Base-by-base conservation (phyloP, 2,329 filamentous ascomycete genomes). In the Colletotrichum sp. region DNA sequence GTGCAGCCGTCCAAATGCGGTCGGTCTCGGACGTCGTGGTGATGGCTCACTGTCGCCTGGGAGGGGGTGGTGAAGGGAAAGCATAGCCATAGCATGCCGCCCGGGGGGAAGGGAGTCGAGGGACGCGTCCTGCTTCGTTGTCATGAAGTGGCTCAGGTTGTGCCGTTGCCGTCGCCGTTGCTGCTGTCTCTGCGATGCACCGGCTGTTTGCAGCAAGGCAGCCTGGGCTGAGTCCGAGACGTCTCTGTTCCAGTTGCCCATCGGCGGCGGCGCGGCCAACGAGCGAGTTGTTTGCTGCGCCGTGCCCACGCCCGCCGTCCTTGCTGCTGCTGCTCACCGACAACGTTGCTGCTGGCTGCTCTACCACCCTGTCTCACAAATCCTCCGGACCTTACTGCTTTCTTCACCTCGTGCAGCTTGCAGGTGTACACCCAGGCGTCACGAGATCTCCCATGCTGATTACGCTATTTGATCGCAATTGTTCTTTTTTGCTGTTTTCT, bases 311-410 rank as follows among this genome's bases (percentile, higher is more conserved):
- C 63, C 32, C 24, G 39, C 9, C 39, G 39, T 49, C 39, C 39
- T 12, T 49, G 39, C 8, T 44, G 39, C 16, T 18, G 52, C 32
- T 55, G 30, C 55, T 75, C 65, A 62, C 71, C 65, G 59, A 70
- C 57, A 62, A 69, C 52, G 15, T 70, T n/a, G 39, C 39, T 44
- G 39, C 39, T 28, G 21, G 26, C 52, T 57, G 26, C 21, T 57
- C 24, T 65, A 65, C 71, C 34, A 73, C 60, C 65, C 60, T 62
- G 60, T 71, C 75, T 75, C 16, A 32, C 66, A 57, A 63, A 67
- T 63, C 75, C 72, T 75, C 66, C 75, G 71, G 28, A 24, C 73
- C 71, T 77, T 66, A 75, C 75, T 77, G 24, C 66, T 75, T 75
- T 67, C 66, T 67, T 77, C 36, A 67, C 66, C 9, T 62, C 75